Percentiles rank a stretch among this genome's conserved stretches.
phyloP scores from a whole-genome alignment of 176 grass and related monocot genomes.

The Rhipidocladum racemiflorum region DNA sequence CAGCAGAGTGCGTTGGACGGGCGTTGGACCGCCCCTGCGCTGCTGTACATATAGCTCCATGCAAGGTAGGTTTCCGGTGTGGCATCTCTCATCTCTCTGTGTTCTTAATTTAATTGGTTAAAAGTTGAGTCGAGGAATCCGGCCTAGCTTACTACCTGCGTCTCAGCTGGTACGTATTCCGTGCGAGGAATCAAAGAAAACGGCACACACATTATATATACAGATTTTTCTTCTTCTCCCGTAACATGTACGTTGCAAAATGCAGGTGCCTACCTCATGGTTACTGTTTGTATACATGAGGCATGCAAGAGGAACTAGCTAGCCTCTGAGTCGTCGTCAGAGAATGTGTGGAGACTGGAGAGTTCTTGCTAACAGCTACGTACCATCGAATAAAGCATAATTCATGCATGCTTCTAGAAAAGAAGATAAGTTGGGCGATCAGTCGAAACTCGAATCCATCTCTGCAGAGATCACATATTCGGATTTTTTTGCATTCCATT shows the following conservation, averaged over 20 bases:
- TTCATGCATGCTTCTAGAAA: neutral
- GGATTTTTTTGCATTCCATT: too few relatives aligned
- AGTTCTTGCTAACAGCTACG: neutral
- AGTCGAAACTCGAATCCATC: neutral
- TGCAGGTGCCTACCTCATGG: neutral
- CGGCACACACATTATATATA: neutral
- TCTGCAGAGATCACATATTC: too few relatives aligned
- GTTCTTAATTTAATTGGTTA: too few relatives aligned
- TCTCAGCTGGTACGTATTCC: too few relatives aligned
- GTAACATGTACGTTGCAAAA: neutral
- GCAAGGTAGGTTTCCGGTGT: too few relatives aligned
- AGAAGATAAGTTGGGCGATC: neutral
- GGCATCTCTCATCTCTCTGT: too few relatives aligned
- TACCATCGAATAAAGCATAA: neutral
- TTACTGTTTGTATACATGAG: neutral
- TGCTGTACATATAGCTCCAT: too few relatives aligned
- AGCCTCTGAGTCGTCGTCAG: neutral
- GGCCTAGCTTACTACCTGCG: neutral
- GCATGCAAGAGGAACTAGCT: neutral
- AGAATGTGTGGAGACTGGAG: neutral
- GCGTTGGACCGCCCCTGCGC: too few relatives aligned
- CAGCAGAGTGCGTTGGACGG: too few relatives aligned
- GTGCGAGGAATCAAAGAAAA: neutral
- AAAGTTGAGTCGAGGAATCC: neutral
- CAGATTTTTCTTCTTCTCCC: neutral